These are phyloP conservation scores for Volvox reticuliferus DNA, from an alignment of 139 green algal species.

Conservation along the genomic window DNA sequence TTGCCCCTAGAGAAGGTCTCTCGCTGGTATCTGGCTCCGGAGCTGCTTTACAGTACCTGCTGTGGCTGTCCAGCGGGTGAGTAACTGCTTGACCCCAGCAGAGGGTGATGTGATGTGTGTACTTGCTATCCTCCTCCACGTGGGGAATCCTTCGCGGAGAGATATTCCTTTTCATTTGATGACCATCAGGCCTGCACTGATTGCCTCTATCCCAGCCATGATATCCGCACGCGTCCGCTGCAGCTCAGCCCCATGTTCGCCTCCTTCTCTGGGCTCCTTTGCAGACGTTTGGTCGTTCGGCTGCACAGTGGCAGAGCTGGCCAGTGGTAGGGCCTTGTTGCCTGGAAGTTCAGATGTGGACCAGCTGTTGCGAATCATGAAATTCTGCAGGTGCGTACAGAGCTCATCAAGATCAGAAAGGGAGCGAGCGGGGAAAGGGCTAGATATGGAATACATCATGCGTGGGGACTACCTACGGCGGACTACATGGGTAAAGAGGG, in stretches of 20 bases:
- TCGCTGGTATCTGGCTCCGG: neutral
- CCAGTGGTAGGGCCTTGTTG: constrained; percentile 77
- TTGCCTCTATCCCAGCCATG: too few species aligned
- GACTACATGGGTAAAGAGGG: neutral
- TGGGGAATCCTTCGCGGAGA: too few species aligned
- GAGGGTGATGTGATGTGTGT: neutral
- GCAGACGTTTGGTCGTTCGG: constrained; percentile 53
- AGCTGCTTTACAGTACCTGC: neutral
- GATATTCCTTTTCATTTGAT: too few species aligned
- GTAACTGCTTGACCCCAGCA: neutral
- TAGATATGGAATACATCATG: neutral
- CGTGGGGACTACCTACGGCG: too few species aligned
- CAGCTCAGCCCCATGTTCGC: too few species aligned
- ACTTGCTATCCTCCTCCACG: neutral
- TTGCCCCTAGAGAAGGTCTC: too few species aligned
- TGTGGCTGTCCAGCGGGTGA: neutral
- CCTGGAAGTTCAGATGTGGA: constrained; percentile 70
- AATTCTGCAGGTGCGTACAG: neutral
- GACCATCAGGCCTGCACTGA: too few species aligned
- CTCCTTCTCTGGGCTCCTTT: neutral
- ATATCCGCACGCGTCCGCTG: too few species aligned
- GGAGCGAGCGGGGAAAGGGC: too few species aligned
- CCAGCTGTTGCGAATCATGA: constrained; percentile 41
- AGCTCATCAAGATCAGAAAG: too few species aligned
- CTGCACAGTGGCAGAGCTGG: constrained; percentile 83